Evolutionary conservation across 345 rosid species (phyloP).

Genomic region (Bruguiera parviflora): DNA sequence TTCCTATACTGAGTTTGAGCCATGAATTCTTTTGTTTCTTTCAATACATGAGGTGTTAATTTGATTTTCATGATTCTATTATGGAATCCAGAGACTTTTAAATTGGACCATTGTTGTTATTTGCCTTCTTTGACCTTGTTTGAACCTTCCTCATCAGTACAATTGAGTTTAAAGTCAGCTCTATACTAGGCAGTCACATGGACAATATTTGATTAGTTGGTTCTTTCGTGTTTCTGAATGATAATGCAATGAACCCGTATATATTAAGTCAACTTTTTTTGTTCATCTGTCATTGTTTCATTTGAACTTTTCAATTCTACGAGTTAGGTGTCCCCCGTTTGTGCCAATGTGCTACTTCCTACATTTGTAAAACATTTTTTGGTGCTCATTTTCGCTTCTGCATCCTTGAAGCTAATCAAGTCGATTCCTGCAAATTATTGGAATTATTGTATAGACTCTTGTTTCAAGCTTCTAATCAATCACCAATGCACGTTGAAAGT

Average conservation of each 20-base stretch:
- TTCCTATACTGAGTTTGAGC: constrained; percentile 26
- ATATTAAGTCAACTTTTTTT: constrained; percentile 21
- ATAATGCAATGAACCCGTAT: constrained; percentile 12
- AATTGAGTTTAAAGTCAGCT: constrained; percentile 19
- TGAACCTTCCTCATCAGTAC: constrained; percentile 16
- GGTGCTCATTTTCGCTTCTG: neutral
- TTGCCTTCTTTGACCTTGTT: constrained; percentile 24
- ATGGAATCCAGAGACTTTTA: constrained; percentile 13
- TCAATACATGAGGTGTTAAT: constrained; percentile 15
- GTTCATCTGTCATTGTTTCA: neutral
- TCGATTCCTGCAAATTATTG: constrained; percentile 2
- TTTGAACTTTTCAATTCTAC: constrained; percentile 17
- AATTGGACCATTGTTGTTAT: constrained; percentile 6
- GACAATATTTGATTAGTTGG: constrained; percentile 14
- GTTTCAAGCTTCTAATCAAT: constrained; percentile 1
- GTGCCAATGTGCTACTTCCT: neutral
- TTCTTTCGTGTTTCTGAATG: neutral
- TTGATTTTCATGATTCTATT: constrained; percentile 16
- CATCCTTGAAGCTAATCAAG: neutral
- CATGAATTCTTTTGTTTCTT: constrained; percentile 8
- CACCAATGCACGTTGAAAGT: neutral
- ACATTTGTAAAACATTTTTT: neutral
- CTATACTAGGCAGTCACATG: constrained; percentile 21
- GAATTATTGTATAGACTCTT: neutral
- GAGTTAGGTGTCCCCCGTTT: neutral